Percentiles rank a stretch among this genome's conserved stretches.
phyloP scores from a whole-genome alignment of 805 yeast species.

The Metschnikowia similis region DNA sequence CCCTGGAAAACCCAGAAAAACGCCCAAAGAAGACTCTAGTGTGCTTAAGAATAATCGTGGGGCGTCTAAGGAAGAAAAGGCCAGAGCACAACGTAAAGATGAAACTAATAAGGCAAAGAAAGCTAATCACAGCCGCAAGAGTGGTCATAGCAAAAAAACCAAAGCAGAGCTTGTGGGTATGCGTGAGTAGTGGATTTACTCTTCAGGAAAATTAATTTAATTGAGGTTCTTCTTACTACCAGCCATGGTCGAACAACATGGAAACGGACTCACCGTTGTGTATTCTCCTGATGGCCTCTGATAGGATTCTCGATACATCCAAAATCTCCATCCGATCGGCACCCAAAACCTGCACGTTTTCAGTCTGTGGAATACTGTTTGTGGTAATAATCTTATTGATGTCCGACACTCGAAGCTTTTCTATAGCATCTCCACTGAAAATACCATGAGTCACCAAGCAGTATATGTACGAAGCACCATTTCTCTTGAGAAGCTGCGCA shows the following conservation, averaged over 20 bases:
- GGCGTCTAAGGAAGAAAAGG: background rate
- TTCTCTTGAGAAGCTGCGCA: slow-evolving; percentile 84
- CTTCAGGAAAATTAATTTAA: background rate
- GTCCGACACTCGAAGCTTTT: slow-evolving; percentile 58
- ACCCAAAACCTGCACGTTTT: slow-evolving; percentile 41
- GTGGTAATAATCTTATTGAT: slow-evolving; percentile 87
- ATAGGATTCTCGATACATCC: slow-evolving; percentile 84
- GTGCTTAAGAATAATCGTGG: background rate
- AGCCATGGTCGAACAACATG: slow-evolving; percentile 84
- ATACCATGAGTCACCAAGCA: slow-evolving; percentile 92
- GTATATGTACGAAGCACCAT: slow-evolving; percentile 83
- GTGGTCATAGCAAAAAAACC: slow-evolving; percentile 57
- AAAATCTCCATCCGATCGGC: slow-evolving; percentile 71
- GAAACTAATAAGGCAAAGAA: slow-evolving; percentile 52
- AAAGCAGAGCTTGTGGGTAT: slow-evolving; percentile 23
- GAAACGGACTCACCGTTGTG: slow-evolving; percentile 97
- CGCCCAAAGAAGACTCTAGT: background rate
- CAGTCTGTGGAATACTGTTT: slow-evolving; percentile 83
- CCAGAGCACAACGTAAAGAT: slow-evolving; percentile 25
- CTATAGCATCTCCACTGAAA: slow-evolving; percentile 86
- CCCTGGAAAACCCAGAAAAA: slow-evolving; percentile 11
- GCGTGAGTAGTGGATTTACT: slow-evolving; percentile 9
- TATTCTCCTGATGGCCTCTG: slow-evolving; percentile 92
- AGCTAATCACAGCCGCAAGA: slow-evolving; percentile 65
- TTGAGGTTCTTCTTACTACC: slow-evolving; percentile 26